Percentiles rank a stretch among this genome's conserved stretches.
phyloP scores from a whole-genome alignment of 495 filamentous ascomycete genomes.

The Chaetomium fimeti region DNA sequence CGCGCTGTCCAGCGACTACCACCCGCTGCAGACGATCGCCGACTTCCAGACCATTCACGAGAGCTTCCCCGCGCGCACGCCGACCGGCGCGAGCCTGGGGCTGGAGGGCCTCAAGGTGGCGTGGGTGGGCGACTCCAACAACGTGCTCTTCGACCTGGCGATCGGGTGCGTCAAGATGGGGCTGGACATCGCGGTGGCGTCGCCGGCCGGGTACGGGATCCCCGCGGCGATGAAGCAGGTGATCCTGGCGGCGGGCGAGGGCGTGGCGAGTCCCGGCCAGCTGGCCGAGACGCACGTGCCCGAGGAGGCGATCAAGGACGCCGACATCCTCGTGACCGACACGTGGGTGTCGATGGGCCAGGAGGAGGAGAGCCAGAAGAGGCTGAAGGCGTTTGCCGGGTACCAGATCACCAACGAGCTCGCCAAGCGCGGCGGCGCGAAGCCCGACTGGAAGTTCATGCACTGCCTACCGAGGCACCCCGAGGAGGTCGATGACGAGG shows the following conservation, averaged over 20 bases:
- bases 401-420: constrained; percentile 86
- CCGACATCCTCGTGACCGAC: constrained; percentile 90
- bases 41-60: constrained; percentile 92
- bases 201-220: constrained; percentile 78
- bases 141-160: constrained; percentile 90
- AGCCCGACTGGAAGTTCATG: constrained; percentile 94
- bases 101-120: constrained; percentile 83
- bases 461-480: constrained; percentile 93
- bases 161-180: constrained; percentile 84
- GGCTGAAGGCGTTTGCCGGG: constrained; percentile 77
- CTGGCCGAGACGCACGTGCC: constrained; percentile 73
- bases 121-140: constrained; percentile 96
- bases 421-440: constrained; percentile 80
- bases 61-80: constrained; percentile 48
- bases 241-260: constrained; percentile 60
- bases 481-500: constrained; percentile 91
- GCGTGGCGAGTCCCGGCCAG: constrained; percentile 58
- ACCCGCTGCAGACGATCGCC: constrained; percentile 88
- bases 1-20: constrained; percentile 81
- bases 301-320: constrained; percentile 83
- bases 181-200: constrained; percentile 79
- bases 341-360: constrained; percentile 99
- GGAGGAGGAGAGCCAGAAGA: constrained; percentile 73
- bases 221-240: constrained; percentile 65
- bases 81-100: constrained; percentile 54